Base-by-base conservation (phyloP, 495 filamentous ascomycete species). In the Aspergillus diversus region DNA sequence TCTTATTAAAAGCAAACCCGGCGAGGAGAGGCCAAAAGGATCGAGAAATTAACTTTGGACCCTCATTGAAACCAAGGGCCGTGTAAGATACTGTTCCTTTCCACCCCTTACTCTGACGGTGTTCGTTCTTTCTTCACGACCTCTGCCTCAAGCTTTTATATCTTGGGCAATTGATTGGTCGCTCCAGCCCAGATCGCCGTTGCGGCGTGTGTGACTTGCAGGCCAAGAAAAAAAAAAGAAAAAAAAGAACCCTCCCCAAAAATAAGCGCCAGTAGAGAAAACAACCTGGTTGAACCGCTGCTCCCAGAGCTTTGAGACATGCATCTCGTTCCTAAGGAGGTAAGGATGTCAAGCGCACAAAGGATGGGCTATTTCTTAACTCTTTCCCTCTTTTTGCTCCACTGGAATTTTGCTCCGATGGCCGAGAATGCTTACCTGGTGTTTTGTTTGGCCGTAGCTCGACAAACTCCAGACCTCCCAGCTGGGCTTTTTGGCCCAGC, bases 401-500 rank as follows among this genome's bases (percentile, higher is more conserved):
- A 33, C 34, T 27, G n/a, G 13, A 32, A 54, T n/a, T 46, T 34
- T 13, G 4, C 5, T 53, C 33, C 12, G 33, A 13, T 16, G 31
- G 21, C 21, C 21, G 21, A 27, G 7, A 32, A 47, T 47, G 31
- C 59, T 61, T 13, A 47, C 48, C 34, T 33, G 31, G 5, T 16
- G 32, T 54, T 43, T 55, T 34, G 21, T 54, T 37, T 16, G 42
- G 33, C 35, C 8, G 9, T 66, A 98, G 96, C 80, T 98, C 67
- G 95, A 99, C 82, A 99, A 99, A 86, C 92, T 99, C 77, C 83
- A 87, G 69, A 94, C 96, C 73, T 93, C 93, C 33, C 93, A 97
- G 71, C 77, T 96, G 52, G 95, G 96, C 55, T 83, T 90, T 61
- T 83, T 97, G 58, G 95, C 95, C 60, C 95, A 99, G 80, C 83